phyloP scores from a whole-genome alignment of 2,329 filamentous ascomycete species.

The Golovinomyces cichoracearum region DNA sequence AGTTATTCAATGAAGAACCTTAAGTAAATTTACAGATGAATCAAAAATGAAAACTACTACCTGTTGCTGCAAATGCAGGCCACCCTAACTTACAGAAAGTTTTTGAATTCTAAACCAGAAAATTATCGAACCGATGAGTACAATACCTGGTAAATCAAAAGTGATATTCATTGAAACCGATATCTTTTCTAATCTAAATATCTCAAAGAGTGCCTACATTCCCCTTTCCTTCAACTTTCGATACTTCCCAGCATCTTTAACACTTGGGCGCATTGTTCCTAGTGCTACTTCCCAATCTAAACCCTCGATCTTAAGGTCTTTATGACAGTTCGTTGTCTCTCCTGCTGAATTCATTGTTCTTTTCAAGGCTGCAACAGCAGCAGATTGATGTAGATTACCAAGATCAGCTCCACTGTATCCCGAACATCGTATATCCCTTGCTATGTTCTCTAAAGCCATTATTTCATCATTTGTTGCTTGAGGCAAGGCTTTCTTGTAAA shows the following conservation, averaged over 20 bases:
- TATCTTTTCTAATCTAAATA: too few relatives aligned
- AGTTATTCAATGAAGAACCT: too few relatives aligned
- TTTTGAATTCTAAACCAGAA: too few relatives aligned
- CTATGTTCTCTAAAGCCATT: slow-evolving; percentile 34
- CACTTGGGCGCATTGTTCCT: slow-evolving; percentile 14
- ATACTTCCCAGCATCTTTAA: slow-evolving; percentile 16
- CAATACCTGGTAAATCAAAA: too few relatives aligned
- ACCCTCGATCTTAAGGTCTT: slow-evolving; percentile 10
- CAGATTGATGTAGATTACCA: slow-evolving; percentile 22
- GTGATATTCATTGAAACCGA: too few relatives aligned
- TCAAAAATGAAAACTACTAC: too few relatives aligned
- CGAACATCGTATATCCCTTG: slow-evolving; percentile 37
- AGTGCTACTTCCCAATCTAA: slow-evolving; percentile 15
- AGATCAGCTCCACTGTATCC: slow-evolving; percentile 52
- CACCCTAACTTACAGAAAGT: too few relatives aligned
- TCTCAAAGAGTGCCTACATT: slow-evolving; percentile 13
- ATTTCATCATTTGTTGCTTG: slow-evolving; percentile 25
- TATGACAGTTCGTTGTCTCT: slow-evolving; percentile 1
- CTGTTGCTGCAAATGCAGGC: too few relatives aligned
- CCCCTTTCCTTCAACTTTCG: slow-evolving; percentile 15
- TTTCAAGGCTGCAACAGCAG: slow-evolving; percentile 15
- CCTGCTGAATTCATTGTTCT: slow-evolving; percentile 9
- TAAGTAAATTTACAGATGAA: too few relatives aligned
- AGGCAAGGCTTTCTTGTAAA: slow-evolving; percentile 27
- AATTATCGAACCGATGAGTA: too few relatives aligned